Percentiles rank a stretch among this genome's conserved stretches.
These are phyloP conservation scores for Pseudogymnoascus pannorum DNA, from an alignment of 2,329 filamentous ascomycete genomes.

Conservation along the genomic window DNA sequence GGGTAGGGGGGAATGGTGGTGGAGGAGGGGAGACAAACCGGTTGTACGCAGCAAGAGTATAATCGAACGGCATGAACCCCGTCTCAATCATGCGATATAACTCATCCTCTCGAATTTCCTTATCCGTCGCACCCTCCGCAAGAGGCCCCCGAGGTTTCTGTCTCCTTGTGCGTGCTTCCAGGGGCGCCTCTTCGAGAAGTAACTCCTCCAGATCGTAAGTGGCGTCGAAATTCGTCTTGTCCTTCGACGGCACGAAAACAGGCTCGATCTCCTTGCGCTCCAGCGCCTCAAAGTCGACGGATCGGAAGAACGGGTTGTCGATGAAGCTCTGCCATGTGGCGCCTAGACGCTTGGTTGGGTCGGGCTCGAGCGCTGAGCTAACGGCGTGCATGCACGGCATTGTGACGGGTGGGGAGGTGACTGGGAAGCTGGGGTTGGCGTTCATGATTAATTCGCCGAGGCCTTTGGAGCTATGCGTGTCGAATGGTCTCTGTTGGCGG, in stretches of 20 bases:
- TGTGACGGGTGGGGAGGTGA: constrained; percentile 85
- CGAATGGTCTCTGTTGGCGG: constrained; percentile 69
- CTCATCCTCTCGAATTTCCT: constrained; percentile 91
- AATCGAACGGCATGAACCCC: constrained; percentile 92
- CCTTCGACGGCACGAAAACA: constrained; percentile 85
- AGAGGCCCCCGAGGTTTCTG: constrained; percentile 90
- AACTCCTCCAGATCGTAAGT: constrained; percentile 96
- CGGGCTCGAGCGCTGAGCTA: constrained; percentile 70
- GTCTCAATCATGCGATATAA: constrained; percentile 90
- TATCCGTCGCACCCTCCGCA: constrained; percentile 88
- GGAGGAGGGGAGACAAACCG: constrained; percentile 44
- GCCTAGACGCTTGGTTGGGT: constrained; percentile 77
- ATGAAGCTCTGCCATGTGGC: constrained; percentile 76
- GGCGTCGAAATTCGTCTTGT: constrained; percentile 98
- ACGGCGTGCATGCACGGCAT: constrained; percentile 86
- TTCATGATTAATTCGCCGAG: constrained; percentile 75
- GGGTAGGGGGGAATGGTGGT: neutral
- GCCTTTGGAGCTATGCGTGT: constrained; percentile 76
- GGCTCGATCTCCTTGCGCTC: constrained; percentile 85
- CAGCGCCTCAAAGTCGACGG: constrained; percentile 75
- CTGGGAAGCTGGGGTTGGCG: constrained; percentile 78
- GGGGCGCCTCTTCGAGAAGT: constrained; percentile 83
- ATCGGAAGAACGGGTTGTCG: constrained; percentile 80
- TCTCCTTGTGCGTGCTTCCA: constrained; percentile 84
- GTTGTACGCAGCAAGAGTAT: constrained; percentile 73